Base-by-base conservation (phyloP, 139 green algal species). In the Bryopsis sp. region DNA sequence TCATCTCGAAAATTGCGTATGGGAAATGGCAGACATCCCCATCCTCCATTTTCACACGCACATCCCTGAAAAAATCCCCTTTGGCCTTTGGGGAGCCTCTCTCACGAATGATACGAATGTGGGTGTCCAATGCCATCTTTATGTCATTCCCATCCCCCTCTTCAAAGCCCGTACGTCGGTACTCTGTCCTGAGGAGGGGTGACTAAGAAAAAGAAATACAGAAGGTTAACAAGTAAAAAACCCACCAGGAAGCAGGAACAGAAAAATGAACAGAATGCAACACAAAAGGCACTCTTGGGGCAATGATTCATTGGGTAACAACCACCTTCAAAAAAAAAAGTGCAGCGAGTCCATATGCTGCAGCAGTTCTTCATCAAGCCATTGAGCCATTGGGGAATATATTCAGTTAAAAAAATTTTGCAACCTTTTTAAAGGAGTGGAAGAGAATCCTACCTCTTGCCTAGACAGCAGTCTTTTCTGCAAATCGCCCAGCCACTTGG, bases 1-100 rank as follows among this genome's bases (percentile, higher is more conserved):
- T 97, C 62, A 95, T 80, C 79, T 97, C 90, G 46, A 95, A 72
- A 1, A 96, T 83, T 11, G 74, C 81, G 63, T 92, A 92, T 0
- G 86, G 87, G 72, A 96, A 96, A 32, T 76, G 43, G 29, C 79
- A 70, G 1, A 78, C 71, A 43, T 87, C 74, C 0, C 33, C n/a
- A n/a, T n/a, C n/a, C n/a, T 34, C 0, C 36, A 32, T 2, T 39
- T 24, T 2, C 62, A 43, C 2, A 43, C 66, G 15, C 2, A 54
- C 29, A 70, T 82, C 76, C n/a, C 74, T 47, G 63, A 76, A 83
- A 79, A 79, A 87, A 47, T 79, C 79, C 2, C 73, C 74, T 3
- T 59, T 54, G 2, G 24, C 61, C 2, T 73, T 46, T 0, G 74
- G 68, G 11, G 50, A 70, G 0, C 60, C 59, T 11, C 26, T 36